These are phyloP conservation scores for Cephaloascus fragrans DNA, from an alignment of 805 yeast genomes.

Conservation along the genomic window DNA sequence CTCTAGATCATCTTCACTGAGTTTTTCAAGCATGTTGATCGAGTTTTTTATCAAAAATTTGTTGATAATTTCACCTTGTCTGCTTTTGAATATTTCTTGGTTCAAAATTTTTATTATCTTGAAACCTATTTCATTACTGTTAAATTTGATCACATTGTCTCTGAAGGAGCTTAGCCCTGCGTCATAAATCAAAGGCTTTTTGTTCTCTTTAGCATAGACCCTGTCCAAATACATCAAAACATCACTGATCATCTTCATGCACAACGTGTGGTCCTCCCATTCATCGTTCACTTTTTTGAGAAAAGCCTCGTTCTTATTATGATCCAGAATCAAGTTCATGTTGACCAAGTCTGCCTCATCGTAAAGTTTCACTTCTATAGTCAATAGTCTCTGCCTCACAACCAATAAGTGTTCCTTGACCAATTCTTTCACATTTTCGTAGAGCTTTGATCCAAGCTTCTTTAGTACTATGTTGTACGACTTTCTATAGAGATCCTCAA, in stretches of 20 bases:
- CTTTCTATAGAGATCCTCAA: constrained; percentile 72
- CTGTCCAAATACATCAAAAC: constrained; percentile 81
- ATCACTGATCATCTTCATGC: constrained; percentile 75
- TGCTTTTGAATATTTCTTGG: constrained; percentile 43
- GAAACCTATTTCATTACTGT: constrained; percentile 40
- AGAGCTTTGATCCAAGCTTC: constrained; percentile 56
- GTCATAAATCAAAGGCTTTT: constrained; percentile 58
- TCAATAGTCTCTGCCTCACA: constrained; percentile 3
- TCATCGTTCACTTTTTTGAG: constrained; percentile 26
- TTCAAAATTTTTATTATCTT: constrained; percentile 39
- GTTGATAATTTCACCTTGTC: constrained; percentile 47
- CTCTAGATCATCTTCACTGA: constrained; percentile 30
- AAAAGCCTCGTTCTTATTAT: constrained; percentile 18
- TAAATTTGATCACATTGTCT: constrained; percentile 42
- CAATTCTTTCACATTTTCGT: constrained; percentile 45
- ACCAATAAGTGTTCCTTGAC: constrained; percentile 36
- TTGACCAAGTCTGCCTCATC: neutral
- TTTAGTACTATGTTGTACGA: constrained; percentile 70
- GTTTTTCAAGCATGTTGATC: constrained; percentile 62
- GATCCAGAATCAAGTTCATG: constrained; percentile 2
- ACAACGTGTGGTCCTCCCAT: constrained; percentile 67
- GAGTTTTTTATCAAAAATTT: constrained; percentile 49
- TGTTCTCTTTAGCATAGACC: constrained; percentile 67
- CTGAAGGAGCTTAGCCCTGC: constrained; percentile 63
- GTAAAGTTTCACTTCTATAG: neutral